These are phyloP conservation scores for Schizothecium vesticola DNA, from an alignment of 495 filamentous ascomycete species.

Conservation along the genomic window DNA sequence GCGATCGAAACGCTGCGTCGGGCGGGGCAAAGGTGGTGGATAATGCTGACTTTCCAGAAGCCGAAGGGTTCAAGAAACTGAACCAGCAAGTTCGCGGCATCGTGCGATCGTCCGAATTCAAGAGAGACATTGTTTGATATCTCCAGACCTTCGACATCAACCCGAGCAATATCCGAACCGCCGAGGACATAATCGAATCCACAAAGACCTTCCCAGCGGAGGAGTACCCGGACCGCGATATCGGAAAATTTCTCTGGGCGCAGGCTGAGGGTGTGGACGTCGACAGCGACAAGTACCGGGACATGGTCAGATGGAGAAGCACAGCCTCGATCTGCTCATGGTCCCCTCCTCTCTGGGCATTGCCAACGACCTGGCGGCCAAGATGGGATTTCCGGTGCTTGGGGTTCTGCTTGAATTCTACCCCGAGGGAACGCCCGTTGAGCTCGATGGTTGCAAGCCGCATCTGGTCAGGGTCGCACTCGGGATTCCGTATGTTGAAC, in stretches of 20 bases:
- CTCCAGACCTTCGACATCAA: neutral
- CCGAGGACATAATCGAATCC: slow-evolving; percentile 3
- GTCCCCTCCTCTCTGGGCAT: neutral
- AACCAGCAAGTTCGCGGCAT: neutral
- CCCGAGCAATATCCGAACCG: neutral
- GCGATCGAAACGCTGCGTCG: neutral
- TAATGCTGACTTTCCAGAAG: neutral
- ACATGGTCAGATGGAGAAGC: neutral
- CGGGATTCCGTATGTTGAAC: slow-evolving; percentile 2
- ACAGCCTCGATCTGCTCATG: neutral
- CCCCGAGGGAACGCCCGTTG: neutral
- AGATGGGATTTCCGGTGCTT: neutral
- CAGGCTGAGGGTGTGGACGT: neutral
- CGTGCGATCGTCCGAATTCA: slow-evolving; percentile 1
- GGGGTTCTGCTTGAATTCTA: neutral
- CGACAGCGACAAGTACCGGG: neutral
- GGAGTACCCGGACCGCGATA: slow-evolving; percentile 3
- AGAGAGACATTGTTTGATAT: slow-evolving; percentile 1
- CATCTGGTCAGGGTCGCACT: neutral
- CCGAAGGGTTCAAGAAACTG: neutral
- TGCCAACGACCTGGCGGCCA: neutral
- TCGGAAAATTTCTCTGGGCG: neutral
- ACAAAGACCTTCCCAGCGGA: neutral
- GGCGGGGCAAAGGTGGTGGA: neutral
- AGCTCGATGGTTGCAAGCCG: neutral